Percentiles rank a stretch among this genome's conserved stretches.
Conservation (phyloP, 1,139 yeast genomes). For the Candida sanyaensis region DNA sequence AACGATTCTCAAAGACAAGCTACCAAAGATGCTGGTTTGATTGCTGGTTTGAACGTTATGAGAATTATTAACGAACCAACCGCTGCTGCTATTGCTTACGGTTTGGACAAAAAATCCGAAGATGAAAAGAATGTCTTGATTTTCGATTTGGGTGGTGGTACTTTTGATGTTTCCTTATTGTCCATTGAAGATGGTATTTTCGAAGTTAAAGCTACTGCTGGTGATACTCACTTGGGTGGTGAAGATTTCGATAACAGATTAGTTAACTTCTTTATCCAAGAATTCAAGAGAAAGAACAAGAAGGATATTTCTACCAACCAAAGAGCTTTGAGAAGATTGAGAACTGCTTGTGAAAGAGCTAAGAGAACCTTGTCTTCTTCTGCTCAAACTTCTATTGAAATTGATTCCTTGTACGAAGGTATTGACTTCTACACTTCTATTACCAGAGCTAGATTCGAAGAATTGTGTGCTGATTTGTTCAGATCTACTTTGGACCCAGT, state of each 20-base stretch:
- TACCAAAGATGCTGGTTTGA: constrained; percentile 51
- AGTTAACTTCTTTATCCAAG: constrained; percentile 82
- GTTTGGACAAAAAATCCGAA: constrained; percentile 56
- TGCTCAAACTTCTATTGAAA: constrained; percentile 94
- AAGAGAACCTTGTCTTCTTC: constrained; percentile 98
- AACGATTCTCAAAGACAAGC: constrained; percentile 55
- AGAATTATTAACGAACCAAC: constrained; percentile 54
- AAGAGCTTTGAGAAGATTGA: constrained; percentile 96
- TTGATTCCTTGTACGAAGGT: constrained; percentile 95
- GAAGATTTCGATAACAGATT: constrained; percentile 61
- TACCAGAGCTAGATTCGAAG: constrained; percentile 99
- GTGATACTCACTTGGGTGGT: constrained; percentile 99
- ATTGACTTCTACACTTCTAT: constrained; percentile 93
- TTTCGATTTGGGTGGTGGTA: constrained; percentile 55
- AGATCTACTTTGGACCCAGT: constrained; percentile 96
- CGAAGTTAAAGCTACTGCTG: constrained; percentile 97
- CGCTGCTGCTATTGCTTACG: constrained; percentile 53
- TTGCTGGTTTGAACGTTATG: constrained; percentile 52
- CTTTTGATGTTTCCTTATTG: constrained; percentile 64
- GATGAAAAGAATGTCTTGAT: constrained; percentile 71
- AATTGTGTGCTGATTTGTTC: constrained; percentile 93
- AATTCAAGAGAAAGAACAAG: constrained; percentile 96
- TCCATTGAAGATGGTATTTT: constrained; percentile 96
- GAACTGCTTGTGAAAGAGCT: constrained; percentile 99
- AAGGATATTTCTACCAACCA: constrained; percentile 87